Base-by-base conservation (phyloP, 2,329 filamentous ascomycete genomes). In the Exserohilum rostratum region DNA sequence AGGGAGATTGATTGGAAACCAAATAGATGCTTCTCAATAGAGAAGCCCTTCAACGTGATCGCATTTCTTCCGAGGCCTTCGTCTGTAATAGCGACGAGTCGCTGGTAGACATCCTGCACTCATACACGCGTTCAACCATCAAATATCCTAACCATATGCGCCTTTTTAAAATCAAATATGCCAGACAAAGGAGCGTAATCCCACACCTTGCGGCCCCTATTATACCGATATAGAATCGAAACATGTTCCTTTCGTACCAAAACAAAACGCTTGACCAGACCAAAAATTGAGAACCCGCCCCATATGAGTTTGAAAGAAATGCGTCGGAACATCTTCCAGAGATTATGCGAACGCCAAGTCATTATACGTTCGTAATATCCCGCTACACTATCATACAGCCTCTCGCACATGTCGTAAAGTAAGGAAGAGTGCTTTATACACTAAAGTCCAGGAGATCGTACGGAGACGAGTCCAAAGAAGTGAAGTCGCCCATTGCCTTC, bases 391-490 rank as follows among this genome's bases (percentile, higher is more conserved):
- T 73, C 58, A 66, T 71, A 73, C 69, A 73, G 46, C 60, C 56
- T 46, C 45, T 38, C 52, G 47, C 57, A 43, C 31, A 52, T 43
- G 46, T 35, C 31, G 39, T 46, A 33, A 22, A 3, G 46, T 35
- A n/a, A 22, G 17, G 25, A 34, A 20, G 37, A 47, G 31, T 44
- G n/a, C 33, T 61, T 59, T 65, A 73, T 54, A 68, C 59, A 42
- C 51, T 65, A 46, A 75, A 75, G 58, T 74, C 70, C 55, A 75
- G 60, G 35, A 74, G 68, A 45, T 74, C 71, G 55, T 71, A 75
- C 11, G 57, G 61, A 27, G 54, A 59, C 10, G 61, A 60, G 50
- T 75, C 71, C 10, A 70, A 48, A 6, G 65, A 68, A 17, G 68
- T 63, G 42, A 72, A 73, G 11, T 74, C 72, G 42, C 63, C 62